These are phyloP conservation scores for Mycena crocata DNA, from an alignment of 768 basidiomycete genomes.

Conservation along the genomic window DNA sequence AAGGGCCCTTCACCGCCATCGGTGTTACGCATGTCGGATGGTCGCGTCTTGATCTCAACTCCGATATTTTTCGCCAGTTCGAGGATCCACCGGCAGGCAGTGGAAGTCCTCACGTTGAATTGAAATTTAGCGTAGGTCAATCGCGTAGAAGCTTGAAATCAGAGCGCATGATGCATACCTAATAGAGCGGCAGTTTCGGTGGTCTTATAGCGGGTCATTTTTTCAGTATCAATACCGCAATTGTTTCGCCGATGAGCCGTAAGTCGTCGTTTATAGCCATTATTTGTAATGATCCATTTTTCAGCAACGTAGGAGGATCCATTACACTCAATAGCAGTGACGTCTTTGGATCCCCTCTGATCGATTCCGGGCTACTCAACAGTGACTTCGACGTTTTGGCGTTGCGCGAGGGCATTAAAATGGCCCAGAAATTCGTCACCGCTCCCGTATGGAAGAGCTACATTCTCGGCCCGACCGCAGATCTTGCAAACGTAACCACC, in stretches of 20 bases:
- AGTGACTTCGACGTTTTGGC: conserved; percentile 30
- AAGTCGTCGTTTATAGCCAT: background rate
- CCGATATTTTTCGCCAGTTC: conserved; percentile 17
- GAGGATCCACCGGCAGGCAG: conserved; percentile 40
- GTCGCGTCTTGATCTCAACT: conserved; percentile 28
- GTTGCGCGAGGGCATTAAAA: conserved; percentile 43
- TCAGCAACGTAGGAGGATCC: conserved; percentile 35
- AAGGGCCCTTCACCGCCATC: conserved; percentile 38
- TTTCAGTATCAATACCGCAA: background rate
- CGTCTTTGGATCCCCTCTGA: conserved; percentile 41
- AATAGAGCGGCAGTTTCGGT: conserved; percentile 12
- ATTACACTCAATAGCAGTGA: conserved; percentile 41
- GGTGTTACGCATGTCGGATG: conserved; percentile 34
- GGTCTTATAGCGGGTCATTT: background rate
- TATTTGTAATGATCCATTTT: background rate
- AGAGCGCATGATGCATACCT: background rate
- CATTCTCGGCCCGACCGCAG: conserved; percentile 37
- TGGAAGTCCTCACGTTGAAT: conserved; percentile 38
- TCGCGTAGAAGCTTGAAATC: background rate
- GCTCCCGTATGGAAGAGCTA: conserved; percentile 43
- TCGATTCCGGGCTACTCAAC: conserved; percentile 38
- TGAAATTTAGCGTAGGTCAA: conserved; percentile 16
- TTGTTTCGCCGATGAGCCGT: conserved; percentile 18
- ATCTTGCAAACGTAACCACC: conserved; percentile 30
- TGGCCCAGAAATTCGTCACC: conserved; percentile 37